phyloP scores from a whole-genome alignment of 768 basidiomycete genomes.

The Pilatotrama ljubarskyi region DNA sequence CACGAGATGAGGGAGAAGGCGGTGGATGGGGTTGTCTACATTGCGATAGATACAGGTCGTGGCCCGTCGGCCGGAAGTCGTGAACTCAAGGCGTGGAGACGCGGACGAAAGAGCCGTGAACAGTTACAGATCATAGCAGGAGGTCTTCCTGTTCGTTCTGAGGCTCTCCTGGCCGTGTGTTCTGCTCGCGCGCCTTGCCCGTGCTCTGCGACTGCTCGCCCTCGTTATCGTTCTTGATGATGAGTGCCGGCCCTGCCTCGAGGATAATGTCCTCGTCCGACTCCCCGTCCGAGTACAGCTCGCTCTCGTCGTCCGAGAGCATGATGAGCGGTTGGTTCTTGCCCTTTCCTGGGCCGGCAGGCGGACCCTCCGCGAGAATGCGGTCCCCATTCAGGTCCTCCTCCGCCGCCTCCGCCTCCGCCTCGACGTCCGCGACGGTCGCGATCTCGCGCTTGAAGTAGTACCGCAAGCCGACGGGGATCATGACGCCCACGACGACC shows the following conservation, averaged over 20 bases:
- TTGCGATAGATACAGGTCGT: constrained; percentile 4
- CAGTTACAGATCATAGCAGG: neutral
- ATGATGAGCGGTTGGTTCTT: constrained; percentile 34
- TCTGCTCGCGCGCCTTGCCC: neutral
- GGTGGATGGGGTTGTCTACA: constrained; percentile 6
- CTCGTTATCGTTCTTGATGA: constrained; percentile 38
- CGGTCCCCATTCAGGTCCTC: constrained; percentile 37
- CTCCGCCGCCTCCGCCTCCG: constrained; percentile 35
- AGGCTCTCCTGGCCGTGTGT: constrained; percentile 16
- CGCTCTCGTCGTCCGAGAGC: constrained; percentile 40
- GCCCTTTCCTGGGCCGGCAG: constrained; percentile 42
- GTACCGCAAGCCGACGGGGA: constrained; percentile 87
- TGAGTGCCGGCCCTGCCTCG: constrained; percentile 68
- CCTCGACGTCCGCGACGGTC: constrained; percentile 37
- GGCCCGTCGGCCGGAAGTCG: constrained; percentile 16
- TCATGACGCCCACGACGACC: constrained; percentile 88
- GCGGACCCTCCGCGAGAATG: constrained; percentile 60
- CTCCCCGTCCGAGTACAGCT: constrained; percentile 43
- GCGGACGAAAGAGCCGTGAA: neutral
- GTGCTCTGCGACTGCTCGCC: neutral
- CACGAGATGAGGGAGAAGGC: neutral
- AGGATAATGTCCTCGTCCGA: constrained; percentile 72
- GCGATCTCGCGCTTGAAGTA: constrained; percentile 70
- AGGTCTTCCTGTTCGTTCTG: constrained; percentile 9
- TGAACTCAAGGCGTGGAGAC: neutral